Percentiles rank a stretch among this genome's conserved stretches.
These are phyloP conservation scores for Corynespora cassiicola DNA, from an alignment of 2,329 filamentous ascomycete species.

Conservation along the genomic window DNA sequence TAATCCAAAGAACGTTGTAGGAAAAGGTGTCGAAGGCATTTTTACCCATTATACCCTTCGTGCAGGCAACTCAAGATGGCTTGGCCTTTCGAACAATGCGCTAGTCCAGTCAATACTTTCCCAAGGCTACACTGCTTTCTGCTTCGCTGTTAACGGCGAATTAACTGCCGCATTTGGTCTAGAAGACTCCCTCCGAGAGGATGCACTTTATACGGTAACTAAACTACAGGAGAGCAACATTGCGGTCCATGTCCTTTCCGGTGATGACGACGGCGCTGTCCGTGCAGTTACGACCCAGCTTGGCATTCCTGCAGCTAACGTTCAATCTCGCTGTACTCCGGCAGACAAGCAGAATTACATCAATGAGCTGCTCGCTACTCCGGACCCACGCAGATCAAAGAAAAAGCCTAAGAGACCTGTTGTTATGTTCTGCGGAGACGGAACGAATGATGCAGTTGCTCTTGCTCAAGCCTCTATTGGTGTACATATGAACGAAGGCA, in stretches of 20 bases:
- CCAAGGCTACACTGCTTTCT: conserved; percentile 51
- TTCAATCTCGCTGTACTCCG: conserved; percentile 57
- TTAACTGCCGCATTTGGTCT: conserved; percentile 60
- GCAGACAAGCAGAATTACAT: conserved; percentile 63
- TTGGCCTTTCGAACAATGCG: conserved; percentile 49
- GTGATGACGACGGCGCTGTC: conserved; percentile 61
- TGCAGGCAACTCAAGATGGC: conserved; percentile 58
- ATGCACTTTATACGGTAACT: conserved; percentile 58
- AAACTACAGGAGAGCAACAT: conserved; percentile 57
- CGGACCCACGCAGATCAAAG: not conserved
- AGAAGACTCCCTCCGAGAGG: conserved; percentile 55
- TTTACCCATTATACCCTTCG: conserved; percentile 38
- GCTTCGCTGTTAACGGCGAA: conserved; percentile 56
- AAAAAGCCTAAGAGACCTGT: conserved; percentile 26
- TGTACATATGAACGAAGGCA: conserved; percentile 66
- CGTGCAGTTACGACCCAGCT: conserved; percentile 48
- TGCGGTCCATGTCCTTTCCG: conserved; percentile 62
- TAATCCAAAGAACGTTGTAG: conserved; percentile 45
- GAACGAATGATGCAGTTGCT: conserved; percentile 80
- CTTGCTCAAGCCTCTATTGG: conserved; percentile 74
- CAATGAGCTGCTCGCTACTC: conserved; percentile 25
- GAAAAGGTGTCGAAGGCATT: conserved; percentile 52
- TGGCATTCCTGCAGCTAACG: conserved; percentile 45
- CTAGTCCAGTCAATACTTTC: conserved; percentile 45
- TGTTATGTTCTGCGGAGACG: conserved; percentile 77